Conservation (phyloP, 495 filamentous ascomycete species). For the Penicilliopsis zonata region DNA sequence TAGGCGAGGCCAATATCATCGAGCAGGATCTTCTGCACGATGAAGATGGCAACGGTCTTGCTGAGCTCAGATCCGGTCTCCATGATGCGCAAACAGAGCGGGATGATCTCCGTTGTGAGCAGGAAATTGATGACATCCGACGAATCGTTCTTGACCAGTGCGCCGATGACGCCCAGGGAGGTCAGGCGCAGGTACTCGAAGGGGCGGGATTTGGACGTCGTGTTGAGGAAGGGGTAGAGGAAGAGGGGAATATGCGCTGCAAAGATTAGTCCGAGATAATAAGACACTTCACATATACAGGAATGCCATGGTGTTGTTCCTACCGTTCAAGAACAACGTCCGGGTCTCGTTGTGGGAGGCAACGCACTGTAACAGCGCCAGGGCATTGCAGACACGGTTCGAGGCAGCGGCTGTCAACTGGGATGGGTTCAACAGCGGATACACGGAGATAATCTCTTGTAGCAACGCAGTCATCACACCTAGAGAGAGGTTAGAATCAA, state of each 20-base stretch:
- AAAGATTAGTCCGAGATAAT: too few relatives aligned
- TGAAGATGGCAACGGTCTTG: conserved; percentile 99
- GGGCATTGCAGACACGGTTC: conserved; percentile 94
- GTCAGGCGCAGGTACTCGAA: conserved; percentile 98
- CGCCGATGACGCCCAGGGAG: conserved; percentile 95
- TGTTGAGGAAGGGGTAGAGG: conserved; percentile 97
- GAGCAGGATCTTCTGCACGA: conserved; percentile 98
- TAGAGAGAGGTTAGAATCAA: too few relatives aligned
- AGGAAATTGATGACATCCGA: conserved; percentile 98
- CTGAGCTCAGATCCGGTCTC: conserved; percentile 97
- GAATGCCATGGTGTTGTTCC: too few relatives aligned
- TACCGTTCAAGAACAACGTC: conserved; percentile 84
- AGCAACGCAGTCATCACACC: conserved; percentile 97
- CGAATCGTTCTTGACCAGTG: conserved; percentile 97
- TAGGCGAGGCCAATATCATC: conserved; percentile 97
- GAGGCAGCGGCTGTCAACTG: conserved; percentile 93
- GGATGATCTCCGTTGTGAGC: conserved; percentile 96
- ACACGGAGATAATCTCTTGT: conserved; percentile 98
- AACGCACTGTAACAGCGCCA: conserved; percentile 94
- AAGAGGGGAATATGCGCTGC: conserved; percentile 97
- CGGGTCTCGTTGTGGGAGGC: conserved; percentile 96
- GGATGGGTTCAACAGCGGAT: conserved; percentile 89
- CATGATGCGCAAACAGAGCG: conserved; percentile 96
- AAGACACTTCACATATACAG: too few relatives aligned
- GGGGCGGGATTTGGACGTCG: conserved; percentile 92